phyloP scores from a whole-genome alignment of 2,329 filamentous ascomycete genomes.

The Exophiala bonariae region DNA sequence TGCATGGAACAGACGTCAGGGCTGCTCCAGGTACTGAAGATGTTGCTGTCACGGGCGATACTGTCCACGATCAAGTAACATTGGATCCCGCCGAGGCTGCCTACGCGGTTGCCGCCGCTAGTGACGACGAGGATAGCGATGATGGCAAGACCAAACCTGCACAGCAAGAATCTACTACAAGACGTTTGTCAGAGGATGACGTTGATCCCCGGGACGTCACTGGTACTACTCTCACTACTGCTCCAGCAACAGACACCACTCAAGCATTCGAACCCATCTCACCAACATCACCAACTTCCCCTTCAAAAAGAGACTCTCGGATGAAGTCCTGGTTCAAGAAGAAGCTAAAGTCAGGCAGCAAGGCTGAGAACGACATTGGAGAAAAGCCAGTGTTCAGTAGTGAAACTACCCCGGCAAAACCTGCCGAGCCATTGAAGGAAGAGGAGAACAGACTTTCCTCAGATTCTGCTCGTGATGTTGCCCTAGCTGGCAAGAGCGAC shows the following conservation, averaged over 20 bases:
- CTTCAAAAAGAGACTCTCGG: constrained; percentile 23
- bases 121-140: constrained; percentile 2
- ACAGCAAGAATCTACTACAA: background rate
- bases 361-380: constrained; percentile 16
- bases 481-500: constrained; percentile 25
- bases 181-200: constrained; percentile 3
- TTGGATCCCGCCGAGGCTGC: constrained; percentile 12
- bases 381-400: constrained; percentile 7
- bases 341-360: constrained; percentile 20
- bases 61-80: constrained; percentile 22
- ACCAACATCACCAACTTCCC: constrained; percentile 16
- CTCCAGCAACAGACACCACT: constrained; percentile 4
- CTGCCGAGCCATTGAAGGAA: constrained; percentile 2
- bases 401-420: background rate
- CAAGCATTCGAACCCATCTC: constrained; percentile 7
- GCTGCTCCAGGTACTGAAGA: constrained; percentile 3
- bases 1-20: no score
- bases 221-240: constrained; percentile 3
- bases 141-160: background rate
- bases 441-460: constrained; percentile 1
- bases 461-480: constrained; percentile 29
- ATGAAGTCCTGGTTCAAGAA: constrained; percentile 27
- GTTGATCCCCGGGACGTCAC: constrained; percentile 4
- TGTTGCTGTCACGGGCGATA: constrained; percentile 6
- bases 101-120: constrained; percentile 7